These are phyloP conservation scores for Argentina anserina DNA, from an alignment of 306 rosid genomes.

Conservation along the genomic window DNA sequence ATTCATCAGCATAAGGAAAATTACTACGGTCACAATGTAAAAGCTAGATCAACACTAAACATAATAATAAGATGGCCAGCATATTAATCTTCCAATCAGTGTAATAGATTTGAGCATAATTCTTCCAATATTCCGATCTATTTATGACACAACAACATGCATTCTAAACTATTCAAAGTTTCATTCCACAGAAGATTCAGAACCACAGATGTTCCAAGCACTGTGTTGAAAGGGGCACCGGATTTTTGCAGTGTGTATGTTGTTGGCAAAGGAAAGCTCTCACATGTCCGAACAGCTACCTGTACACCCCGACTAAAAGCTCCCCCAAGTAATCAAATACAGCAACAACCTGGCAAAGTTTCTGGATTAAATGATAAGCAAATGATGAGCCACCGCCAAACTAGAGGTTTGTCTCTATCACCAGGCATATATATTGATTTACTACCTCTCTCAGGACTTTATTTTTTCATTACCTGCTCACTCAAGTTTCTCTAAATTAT, in stretches of 20 bases:
- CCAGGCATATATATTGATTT: neutral
- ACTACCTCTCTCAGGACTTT: neutral
- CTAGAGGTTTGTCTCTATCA: constrained; percentile 28
- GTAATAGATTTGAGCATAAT: neutral
- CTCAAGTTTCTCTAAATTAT: constrained; percentile 1
- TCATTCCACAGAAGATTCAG: constrained; percentile 49
- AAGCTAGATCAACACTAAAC: neutral
- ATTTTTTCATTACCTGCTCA: constrained; percentile 9
- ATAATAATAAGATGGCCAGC: neutral
- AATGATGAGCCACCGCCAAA: constrained; percentile 10
- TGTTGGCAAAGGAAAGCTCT: constrained; percentile 60
- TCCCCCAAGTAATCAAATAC: constrained; percentile 1
- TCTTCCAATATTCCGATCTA: neutral
- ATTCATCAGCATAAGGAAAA: neutral
- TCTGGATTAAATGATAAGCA: constrained; percentile 16
- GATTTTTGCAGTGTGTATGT: constrained; percentile 64
- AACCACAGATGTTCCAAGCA: constrained; percentile 44
- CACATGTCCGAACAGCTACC: constrained; percentile 38
- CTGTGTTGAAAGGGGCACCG: constrained; percentile 60
- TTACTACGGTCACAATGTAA: neutral
- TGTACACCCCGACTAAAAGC: neutral
- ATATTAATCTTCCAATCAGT: neutral
- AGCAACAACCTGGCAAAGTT: neutral
- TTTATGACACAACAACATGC: neutral
- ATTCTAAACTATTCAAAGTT: neutral